Evolutionary conservation across 139 green algal species (phyloP).

Genomic region (Coelastrella sp.): DNA sequence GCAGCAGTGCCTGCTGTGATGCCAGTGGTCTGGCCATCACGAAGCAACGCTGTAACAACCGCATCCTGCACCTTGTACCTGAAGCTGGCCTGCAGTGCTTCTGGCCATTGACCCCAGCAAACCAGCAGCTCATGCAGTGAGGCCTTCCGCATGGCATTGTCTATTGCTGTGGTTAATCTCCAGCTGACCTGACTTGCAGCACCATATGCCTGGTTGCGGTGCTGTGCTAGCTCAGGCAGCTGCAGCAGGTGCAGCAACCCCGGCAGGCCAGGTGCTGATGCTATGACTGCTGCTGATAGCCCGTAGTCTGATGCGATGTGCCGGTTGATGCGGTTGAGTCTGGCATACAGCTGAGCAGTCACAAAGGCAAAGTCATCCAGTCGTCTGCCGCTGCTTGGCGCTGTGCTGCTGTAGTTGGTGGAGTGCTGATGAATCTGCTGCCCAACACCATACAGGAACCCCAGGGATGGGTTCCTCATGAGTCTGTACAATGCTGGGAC

Average conservation of each 20-base stretch:
- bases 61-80: not conserved
- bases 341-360: not conserved
- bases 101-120: not conserved
- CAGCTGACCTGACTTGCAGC: no score
- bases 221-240: not conserved
- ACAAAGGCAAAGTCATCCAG: not conserved
- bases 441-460: not conserved
- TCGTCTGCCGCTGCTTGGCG: not conserved
- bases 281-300: not conserved
- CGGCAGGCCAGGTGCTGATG: not conserved
- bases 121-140: not conserved
- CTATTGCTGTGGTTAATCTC: not conserved
- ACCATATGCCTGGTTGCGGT: not conserved
- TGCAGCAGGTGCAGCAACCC: conserved; percentile 5
- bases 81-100: not conserved
- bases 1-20: not conserved
- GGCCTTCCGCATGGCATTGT: not conserved
- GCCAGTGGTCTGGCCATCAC: not conserved
- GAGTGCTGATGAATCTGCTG: not conserved
- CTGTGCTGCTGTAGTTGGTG: not conserved
- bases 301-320: not conserved
- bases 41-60: not conserved
- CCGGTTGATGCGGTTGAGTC: not conserved
- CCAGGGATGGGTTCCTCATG: not conserved
- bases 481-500: not conserved